Base-by-base conservation (phyloP, 306 rosid genomes). In the Argentina anserina region DNA sequence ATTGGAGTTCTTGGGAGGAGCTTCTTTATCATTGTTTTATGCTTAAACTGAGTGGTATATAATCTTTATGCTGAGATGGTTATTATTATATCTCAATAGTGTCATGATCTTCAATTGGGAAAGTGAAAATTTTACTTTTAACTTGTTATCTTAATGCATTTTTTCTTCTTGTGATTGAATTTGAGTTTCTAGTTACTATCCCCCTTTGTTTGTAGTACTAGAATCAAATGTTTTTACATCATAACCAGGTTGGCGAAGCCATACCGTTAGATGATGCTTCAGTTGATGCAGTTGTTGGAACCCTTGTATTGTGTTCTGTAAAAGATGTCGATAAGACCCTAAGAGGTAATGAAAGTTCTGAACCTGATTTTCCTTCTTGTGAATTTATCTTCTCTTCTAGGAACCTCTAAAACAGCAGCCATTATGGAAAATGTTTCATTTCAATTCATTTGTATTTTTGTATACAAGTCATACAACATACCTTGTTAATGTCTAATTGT, bases 231-330 rank as follows among this genome's bases (percentile, higher is more conserved):
- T 50, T n/a, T 50, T 18, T 20, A 3, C 18, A 36, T 12, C 37
- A 5, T 78, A 9, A 63, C 26, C 88, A 94, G 98, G 95, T 86
- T 0, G 97, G 97, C 53, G 98, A 91, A 88, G 91, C 79, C 67
- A 78, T 94, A 77, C 98, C 97, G 36, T 77, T 94, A 49, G 73
- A 73, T 20, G 97, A 94, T 84, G 89, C 87, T 80, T 94, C 97
- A n/a, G 90, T 89, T 26, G 98, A 94, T 82, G 98, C 91, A 67
- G 93, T 94, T 79, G 92, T 94, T 63, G 97, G 97, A 75, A 94
- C 97, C 42, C 92, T 94, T 59, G 95, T 91, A n/a, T 70, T 94
- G 67, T 91, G 97, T 83, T 94, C 98, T 36, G 98, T 94, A 59
- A 81, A 74, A 72, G 92, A 94, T 81, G 95, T 88, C 73, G 81